Percentiles rank a stretch among this genome's conserved stretches.
phyloP scores from a whole-genome alignment of 1,139 yeast species.

The Suhomyces atakaporum region DNA sequence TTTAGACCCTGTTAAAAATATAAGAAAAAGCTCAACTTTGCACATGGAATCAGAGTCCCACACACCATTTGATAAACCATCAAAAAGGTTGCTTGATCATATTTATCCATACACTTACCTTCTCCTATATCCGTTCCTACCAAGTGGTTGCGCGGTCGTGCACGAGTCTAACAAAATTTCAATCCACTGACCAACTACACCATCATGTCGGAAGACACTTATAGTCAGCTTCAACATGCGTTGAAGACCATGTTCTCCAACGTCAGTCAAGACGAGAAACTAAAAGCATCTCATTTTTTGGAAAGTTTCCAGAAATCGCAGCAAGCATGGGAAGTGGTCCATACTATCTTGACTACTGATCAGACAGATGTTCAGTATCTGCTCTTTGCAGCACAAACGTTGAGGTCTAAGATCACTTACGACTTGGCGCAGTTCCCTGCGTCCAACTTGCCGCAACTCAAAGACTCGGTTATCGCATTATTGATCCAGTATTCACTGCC shows the following conservation, averaged over 20 bases:
- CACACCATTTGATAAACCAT: too few species aligned
- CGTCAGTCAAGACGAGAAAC: conserved; percentile 53
- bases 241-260: conserved; percentile 63
- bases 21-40: too few species aligned
- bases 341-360: conserved; percentile 30
- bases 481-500: conserved; percentile 45
- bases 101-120: too few species aligned
- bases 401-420: conserved; percentile 80
- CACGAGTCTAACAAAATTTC: neutral
- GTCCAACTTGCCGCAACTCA: conserved; percentile 53
- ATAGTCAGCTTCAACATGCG: conserved; percentile 45
- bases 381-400: conserved; percentile 87
- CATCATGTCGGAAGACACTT: conserved; percentile 15
- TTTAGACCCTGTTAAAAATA: too few species aligned
- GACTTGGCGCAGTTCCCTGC: conserved; percentile 77
- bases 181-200: neutral
- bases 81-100: too few species aligned
- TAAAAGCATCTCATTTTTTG: conserved; percentile 63
- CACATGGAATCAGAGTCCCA: too few species aligned
- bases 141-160: conserved; percentile 6
- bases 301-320: conserved; percentile 81
- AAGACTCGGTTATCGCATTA: conserved; percentile 61
- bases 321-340: conserved; percentile 63
- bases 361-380: conserved; percentile 49
- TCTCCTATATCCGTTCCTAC: too few species aligned